Evolutionary conservation across 495 filamentous ascomycete genomes (phyloP), one percentile per base, ranked within the genome.

Genomic region (Penicillium fimorum): DNA sequence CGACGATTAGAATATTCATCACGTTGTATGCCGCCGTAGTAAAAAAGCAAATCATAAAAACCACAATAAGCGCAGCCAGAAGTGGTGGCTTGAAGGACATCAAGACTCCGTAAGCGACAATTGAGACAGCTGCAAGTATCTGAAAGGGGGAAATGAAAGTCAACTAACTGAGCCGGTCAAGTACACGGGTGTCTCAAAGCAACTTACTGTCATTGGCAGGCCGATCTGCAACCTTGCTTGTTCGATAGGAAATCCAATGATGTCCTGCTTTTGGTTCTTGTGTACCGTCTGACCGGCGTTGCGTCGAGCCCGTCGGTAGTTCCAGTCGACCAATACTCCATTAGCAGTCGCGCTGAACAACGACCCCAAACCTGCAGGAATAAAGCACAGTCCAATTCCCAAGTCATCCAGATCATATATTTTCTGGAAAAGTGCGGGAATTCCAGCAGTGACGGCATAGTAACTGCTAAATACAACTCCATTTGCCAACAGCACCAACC

Each of bases 301-400:
- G 9, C 35, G 3, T 17, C 65, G 66, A 25, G 67, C 55, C 13
- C 73, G 70, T 11, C 73, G 64, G 53, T 76, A 81, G 48, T 81
- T 77, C 73, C 75, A 77, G 55, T 82, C 78, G 2, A 83, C 62
- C 2, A 79, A 42, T 67, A 91, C 84, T 55, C 92, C 92, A 72
- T 93, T 91, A 58, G 90, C 62, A 87, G 87, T 62, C 82, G 90
- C 66, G 87, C 92, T 63, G 25, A 65, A 9, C 4, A 96, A 81
- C 30, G 90, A 92, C 42, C 92, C 73, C 0, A 70, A 18, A 0
- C 70, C 73, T 5, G 71, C 63, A 0, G 77, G 70, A 4, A 72
- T 66, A 24, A 69, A 77, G 40, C 66, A 56, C 8, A 76, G 58
- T 2, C 76, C 74, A 30, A 78, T 70, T 30, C 63, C 56, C 0